Conservation (phyloP, 495 filamentous ascomycete genomes). For the Rostrohypoxylon terebratum region DNA sequence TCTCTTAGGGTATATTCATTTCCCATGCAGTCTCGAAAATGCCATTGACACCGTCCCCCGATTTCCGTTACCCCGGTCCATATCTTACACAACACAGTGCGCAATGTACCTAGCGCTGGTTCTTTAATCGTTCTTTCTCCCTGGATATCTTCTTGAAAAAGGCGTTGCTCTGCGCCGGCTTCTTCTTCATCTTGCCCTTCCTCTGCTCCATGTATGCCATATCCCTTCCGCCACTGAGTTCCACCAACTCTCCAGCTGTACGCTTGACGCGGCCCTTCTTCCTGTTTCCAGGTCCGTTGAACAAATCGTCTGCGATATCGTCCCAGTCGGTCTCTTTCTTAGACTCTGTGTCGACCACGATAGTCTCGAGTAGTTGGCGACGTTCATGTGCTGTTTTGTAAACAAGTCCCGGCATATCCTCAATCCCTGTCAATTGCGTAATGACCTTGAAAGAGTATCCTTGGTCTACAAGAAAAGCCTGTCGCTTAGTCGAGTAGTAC, state of each 20-base stretch:
- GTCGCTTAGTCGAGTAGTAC: conserved; percentile 96
- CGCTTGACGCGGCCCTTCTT: conserved; percentile 74
- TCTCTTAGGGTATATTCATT: conserved; percentile 32
- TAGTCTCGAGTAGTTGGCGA: conserved; percentile 87
- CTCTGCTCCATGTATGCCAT: conserved; percentile 97
- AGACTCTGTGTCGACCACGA: conserved; percentile 90
- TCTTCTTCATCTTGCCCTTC: conserved; percentile 79
- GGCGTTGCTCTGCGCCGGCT: conserved; percentile 64
- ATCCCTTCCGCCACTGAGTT: conserved; percentile 88
- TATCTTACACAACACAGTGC: conserved; percentile 19
- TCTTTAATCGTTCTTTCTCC: conserved; percentile 64
- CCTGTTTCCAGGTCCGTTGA: conserved; percentile 65
- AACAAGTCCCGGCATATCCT: conserved; percentile 81
- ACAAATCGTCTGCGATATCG: conserved; percentile 84
- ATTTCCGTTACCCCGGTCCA: background rate
- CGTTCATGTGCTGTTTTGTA: conserved; percentile 85
- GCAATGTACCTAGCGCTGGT: conserved; percentile 25
- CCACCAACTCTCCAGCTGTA: conserved; percentile 85
- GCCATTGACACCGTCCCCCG: conserved; percentile 14
- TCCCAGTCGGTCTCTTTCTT: conserved; percentile 71
- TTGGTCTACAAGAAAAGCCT: conserved; percentile 98
- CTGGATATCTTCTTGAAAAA: conserved; percentile 86
- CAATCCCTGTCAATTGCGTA: conserved; percentile 92
- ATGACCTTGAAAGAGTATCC: conserved; percentile 99
- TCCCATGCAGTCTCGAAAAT: conserved; percentile 13